A percentile compares a stretch with the other conserved stretches of the same genome.
These are phyloP conservation scores for Beta lomatogona DNA, from an alignment of 179 eudicot species.

Conservation along the genomic window DNA sequence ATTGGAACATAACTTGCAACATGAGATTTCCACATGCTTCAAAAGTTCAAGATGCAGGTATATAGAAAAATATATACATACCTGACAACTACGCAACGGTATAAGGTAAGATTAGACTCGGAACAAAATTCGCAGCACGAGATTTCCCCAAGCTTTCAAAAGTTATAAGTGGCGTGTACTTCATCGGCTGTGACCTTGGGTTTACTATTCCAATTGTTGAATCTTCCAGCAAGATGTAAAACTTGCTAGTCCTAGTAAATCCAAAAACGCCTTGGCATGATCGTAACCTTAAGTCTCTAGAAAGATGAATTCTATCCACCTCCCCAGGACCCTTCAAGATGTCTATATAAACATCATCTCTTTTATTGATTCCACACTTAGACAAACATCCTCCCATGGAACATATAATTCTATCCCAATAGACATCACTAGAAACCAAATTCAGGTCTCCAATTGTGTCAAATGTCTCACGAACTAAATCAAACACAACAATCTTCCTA, in stretches of 20 bases:
- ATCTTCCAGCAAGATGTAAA: constrained; percentile 4
- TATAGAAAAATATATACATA: background rate
- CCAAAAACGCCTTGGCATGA: constrained; percentile 15
- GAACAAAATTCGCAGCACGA: background rate
- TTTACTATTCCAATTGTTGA: constrained; percentile 10
- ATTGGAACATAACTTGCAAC: too few species aligned
- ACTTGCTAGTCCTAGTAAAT: constrained; percentile 4
- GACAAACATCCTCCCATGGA: constrained; percentile 27
- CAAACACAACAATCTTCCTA: constrained; percentile 3
- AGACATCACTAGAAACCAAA: background rate
- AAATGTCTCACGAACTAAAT: constrained; percentile 15
- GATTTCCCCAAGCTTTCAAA: background rate
- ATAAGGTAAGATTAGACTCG: background rate
- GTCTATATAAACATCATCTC: background rate
- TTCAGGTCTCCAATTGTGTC: background rate
- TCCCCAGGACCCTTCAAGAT: constrained; percentile 9
- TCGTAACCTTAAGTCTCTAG: background rate
- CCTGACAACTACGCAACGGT: background rate
- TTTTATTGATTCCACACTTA: background rate
- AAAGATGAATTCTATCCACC: constrained; percentile 3
- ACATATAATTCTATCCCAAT: background rate
- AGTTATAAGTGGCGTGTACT: background rate
- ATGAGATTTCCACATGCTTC: too few species aligned
- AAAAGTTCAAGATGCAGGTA: too few species aligned
- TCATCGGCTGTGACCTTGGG: constrained; percentile 8